Evolutionary conservation across 345 rosid species (phyloP).

Genomic region (Excoecaria cochinchinensis): DNA sequence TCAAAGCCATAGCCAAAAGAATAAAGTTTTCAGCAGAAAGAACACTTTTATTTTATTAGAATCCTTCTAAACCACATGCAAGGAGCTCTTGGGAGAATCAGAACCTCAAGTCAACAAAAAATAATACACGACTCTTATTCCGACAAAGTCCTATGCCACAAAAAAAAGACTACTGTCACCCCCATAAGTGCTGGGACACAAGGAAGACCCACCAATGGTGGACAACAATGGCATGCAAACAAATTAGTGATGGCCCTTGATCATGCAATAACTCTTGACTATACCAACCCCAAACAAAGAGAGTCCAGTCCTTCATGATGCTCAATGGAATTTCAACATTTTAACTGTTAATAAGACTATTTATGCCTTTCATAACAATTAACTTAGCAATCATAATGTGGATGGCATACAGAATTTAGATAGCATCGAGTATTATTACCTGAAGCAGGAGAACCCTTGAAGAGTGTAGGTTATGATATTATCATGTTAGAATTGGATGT

Average conservation of each 20-base stretch:
- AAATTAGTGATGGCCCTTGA: not conserved
- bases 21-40: not conserved
- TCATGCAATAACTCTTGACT: not conserved
- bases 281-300: not conserved
- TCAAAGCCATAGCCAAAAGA: not conserved
- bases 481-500: slow-evolving; percentile 15
- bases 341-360: not conserved
- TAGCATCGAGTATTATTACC: slow-evolving; percentile 14
- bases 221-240: not conserved
- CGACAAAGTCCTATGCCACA: not conserved
- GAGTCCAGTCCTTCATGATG: not conserved
- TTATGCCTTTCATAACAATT: not conserved
- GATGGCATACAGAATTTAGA: slow-evolving; percentile 6
- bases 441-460: slow-evolving; percentile 11
- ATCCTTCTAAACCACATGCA: not conserved
- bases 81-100: not conserved
- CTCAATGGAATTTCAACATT: not conserved
- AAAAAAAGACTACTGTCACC: not conserved
- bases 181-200: not conserved
- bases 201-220: not conserved
- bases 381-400: not conserved
- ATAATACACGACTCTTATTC: not conserved
- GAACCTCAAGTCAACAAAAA: not conserved
- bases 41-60: not conserved
- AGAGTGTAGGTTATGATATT: not conserved